Evolutionary conservation across 208 protist species (phyloP), one percentile per base, ranked within the genome.

Genomic region (Acanthamoeba sp.): DNA sequence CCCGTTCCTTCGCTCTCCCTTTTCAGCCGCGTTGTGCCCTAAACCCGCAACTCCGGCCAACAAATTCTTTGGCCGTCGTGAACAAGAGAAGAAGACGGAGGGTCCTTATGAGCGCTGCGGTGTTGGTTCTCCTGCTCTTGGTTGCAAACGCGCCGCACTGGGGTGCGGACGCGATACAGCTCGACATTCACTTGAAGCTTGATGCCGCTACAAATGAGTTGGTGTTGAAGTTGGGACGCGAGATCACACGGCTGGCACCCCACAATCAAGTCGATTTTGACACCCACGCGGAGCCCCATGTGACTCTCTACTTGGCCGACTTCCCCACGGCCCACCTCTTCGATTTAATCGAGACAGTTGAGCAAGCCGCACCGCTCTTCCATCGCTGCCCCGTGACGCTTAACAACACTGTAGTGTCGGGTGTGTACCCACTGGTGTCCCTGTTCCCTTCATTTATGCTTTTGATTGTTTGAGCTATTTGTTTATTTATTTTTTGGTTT

Each of bases 231-330:
- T 59, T 85, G n/a, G 76, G 76, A 7, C 76, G 76, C 3, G 42
- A 85, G 76, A 85, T 85, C 32, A 85, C 38, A 27, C 36, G 29
- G 9, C 42, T 85, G 40, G 76, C 76, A 4, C 76, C 76, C 10
- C 76, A 85, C 42, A 85, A 85, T 24, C 76, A 59, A 22, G 76
- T 85, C 14, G 45, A 85, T 57, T 85, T 85, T 18, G 76, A 85
- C 20, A 85, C 18, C n/a, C 22, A 24, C 4, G 76, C 76, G 1
- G 76, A 85, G 29, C 76, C 76, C 2, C 76, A 85, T 18, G 32
- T 85, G 4, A 85, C 76, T 4, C 76, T 85, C 24, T 85, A 85
- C 42, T 18, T 85, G 36, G 76, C 76, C 40, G 76, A 85, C 20
- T 85, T 59, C 27, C 76, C 76, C 27, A 20, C 32, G 0, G 9